Evolutionary conservation across 306 rosid species (phyloP).

Genomic region (Gillenia trifoliata): DNA sequence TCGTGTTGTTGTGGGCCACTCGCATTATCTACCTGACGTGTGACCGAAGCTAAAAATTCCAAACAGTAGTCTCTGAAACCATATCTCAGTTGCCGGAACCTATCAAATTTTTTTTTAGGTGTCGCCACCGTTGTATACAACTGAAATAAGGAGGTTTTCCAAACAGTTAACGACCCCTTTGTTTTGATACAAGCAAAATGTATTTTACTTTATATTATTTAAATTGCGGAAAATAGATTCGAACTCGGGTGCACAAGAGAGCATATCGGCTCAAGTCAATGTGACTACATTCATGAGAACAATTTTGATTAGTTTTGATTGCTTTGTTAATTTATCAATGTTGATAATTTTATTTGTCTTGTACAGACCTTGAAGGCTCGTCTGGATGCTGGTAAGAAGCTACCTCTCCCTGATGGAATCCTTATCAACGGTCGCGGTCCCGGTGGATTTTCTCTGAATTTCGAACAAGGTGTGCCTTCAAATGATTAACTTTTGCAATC

Average conservation of each 20-base stretch:
- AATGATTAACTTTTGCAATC: neutral
- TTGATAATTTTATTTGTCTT: neutral
- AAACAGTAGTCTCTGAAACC: neutral
- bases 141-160: too few species aligned
- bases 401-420: conserved; percentile 81
- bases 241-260: too few species aligned
- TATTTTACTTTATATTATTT: neutral
- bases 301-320: neutral
- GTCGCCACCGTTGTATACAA: too few species aligned
- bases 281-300: neutral
- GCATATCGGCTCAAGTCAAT: too few species aligned
- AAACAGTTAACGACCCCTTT: too few species aligned
- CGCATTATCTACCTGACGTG: neutral
- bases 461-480: conserved; percentile 69
- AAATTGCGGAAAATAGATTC: too few species aligned
- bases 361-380: conserved; percentile 58
- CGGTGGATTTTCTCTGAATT: conserved; percentile 49
- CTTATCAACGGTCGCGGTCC: conserved; percentile 98
- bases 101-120: neutral
- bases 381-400: conserved; percentile 71
- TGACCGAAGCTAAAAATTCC: neutral
- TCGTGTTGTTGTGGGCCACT: neutral
- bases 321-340: neutral
- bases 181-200: neutral
- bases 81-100: neutral